Conservation (phyloP, 495 filamentous ascomycete genomes). For the Darksidea phi region DNA sequence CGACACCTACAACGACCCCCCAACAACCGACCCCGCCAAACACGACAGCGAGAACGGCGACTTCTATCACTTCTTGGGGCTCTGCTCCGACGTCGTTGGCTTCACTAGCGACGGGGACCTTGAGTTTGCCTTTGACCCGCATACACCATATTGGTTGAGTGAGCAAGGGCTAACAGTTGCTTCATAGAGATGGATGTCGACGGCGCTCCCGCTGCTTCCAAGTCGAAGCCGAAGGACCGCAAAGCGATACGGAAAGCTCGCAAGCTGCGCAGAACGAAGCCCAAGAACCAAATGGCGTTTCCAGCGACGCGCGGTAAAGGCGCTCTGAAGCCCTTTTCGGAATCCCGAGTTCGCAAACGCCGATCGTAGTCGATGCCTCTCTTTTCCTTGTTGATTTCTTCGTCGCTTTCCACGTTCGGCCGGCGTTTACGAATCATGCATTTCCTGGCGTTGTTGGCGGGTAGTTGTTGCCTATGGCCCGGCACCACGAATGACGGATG, state of each 20-base stretch:
- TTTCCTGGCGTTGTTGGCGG: conserved; percentile 14
- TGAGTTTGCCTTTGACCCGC: conserved; percentile 26
- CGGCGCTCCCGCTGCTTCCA: conserved; percentile 9
- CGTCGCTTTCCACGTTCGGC: background rate
- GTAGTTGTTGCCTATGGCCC: conserved; percentile 13
- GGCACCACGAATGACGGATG: conserved; percentile 11
- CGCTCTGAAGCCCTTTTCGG: conserved; percentile 29
- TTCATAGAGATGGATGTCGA: conserved; percentile 36
- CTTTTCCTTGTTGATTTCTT: background rate
- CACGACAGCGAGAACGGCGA: background rate
- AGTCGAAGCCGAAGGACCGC: conserved; percentile 18
- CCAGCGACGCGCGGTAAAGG: conserved; percentile 27
- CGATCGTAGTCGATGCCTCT: background rate
- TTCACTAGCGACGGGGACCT: conserved; percentile 19
- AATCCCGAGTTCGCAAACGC: conserved; percentile 17
- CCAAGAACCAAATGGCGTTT: conserved; percentile 26
- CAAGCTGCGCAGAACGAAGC: conserved; percentile 22
- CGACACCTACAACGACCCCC: background rate
- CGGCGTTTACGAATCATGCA: conserved; percentile 13
- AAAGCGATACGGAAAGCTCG: conserved; percentile 20
- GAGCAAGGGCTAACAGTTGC: conserved; percentile 20
- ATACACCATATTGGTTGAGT: conserved; percentile 16
- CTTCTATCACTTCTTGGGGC: conserved; percentile 19
- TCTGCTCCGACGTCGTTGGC: conserved; percentile 30
- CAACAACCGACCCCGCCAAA: conserved; percentile 17